Percentiles rank a stretch among this genome's conserved stretches.
Conservation (phyloP, 2,329 filamentous ascomycete species). For the Aspergillus neotritici region DNA sequence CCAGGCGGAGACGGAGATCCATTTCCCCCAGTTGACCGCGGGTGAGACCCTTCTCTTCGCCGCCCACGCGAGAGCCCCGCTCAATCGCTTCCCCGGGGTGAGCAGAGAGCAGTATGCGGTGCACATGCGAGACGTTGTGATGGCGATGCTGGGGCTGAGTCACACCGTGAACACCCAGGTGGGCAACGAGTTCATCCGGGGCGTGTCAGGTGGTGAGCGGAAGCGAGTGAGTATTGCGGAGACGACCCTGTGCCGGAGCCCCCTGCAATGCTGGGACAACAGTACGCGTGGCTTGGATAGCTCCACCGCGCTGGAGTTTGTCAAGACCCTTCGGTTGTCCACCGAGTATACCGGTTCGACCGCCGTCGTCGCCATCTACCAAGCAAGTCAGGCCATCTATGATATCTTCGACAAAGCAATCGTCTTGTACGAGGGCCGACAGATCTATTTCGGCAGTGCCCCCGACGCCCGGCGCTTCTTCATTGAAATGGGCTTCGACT, state of each 20-base stretch:
- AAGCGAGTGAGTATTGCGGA: conserved; percentile 59
- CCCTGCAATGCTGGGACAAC: conserved; percentile 44
- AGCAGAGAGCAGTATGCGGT: conserved; percentile 42
- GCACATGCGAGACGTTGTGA: conserved; percentile 47
- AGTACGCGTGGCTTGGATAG: conserved; percentile 46
- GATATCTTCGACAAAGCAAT: conserved; percentile 64
- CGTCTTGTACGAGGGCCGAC: conserved; percentile 66
- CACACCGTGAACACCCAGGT: conserved; percentile 49
- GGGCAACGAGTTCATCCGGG: conserved; percentile 52
- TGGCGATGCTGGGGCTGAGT: conserved; percentile 49
- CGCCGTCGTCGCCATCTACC: conserved; percentile 51
- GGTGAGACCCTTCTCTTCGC: conserved; percentile 74
- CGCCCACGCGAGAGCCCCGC: conserved; percentile 54
- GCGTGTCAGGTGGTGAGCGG: conserved; percentile 55
- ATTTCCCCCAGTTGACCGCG: conserved; percentile 71
- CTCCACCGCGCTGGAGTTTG: conserved; percentile 52
- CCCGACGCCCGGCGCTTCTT: conserved; percentile 59
- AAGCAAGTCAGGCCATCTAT: conserved; percentile 42
- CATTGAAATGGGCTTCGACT: conserved; percentile 62
- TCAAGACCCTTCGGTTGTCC: conserved; percentile 44
- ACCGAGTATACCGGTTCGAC: conserved; percentile 45
- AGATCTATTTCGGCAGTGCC: conserved; percentile 68
- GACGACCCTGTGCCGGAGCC: conserved; percentile 41
- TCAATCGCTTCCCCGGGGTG: conserved; percentile 32
- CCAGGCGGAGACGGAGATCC: conserved; percentile 74